Percentiles rank a stretch among this genome's conserved stretches.
Evolutionary conservation across 345 rosid species (phyloP).

Genomic region (Gossypium anomalum): DNA sequence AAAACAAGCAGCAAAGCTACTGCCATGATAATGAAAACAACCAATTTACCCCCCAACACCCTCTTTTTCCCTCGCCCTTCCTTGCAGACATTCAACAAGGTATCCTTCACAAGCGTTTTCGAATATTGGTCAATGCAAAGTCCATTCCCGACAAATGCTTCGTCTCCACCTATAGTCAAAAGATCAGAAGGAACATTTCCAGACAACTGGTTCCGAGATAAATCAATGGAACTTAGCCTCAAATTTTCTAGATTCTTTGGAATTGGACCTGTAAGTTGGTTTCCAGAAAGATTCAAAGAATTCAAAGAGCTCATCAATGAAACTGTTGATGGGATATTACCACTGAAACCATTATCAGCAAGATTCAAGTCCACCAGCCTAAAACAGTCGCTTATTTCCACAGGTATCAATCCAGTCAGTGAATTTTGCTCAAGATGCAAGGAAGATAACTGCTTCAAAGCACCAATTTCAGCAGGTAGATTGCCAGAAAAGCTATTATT

Average conservation of each 20-base stretch:
- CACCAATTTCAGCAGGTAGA: slow-evolving; percentile 53
- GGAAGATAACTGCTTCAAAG: slow-evolving; percentile 50
- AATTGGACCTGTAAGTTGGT: slow-evolving; percentile 53
- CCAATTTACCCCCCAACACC: slow-evolving; percentile 25
- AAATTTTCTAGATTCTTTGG: slow-evolving; percentile 48
- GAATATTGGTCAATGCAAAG: slow-evolving; percentile 51
- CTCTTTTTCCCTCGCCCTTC: slow-evolving; percentile 25
- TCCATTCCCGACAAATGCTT: slow-evolving; percentile 55
- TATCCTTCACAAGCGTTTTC: slow-evolving; percentile 14
- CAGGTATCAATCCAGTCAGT: slow-evolving; percentile 56
- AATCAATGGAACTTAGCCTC: slow-evolving; percentile 77
- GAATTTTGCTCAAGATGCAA: slow-evolving; percentile 69
- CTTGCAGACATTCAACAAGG: slow-evolving; percentile 38
- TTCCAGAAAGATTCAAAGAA: slow-evolving; percentile 72
- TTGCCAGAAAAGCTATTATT: slow-evolving; percentile 57
- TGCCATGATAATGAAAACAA: slow-evolving; percentile 43
- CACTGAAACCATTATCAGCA: slow-evolving; percentile 57
- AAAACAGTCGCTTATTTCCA: slow-evolving; percentile 41
- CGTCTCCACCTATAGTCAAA: slow-evolving; percentile 54
- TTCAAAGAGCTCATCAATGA: slow-evolving; percentile 52
- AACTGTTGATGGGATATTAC: slow-evolving; percentile 46
- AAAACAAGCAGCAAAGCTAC: slow-evolving; percentile 35
- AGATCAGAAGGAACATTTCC: slow-evolving; percentile 65
- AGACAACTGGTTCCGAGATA: slow-evolving; percentile 57
- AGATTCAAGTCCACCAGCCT: slow-evolving; percentile 72